phyloP scores from a whole-genome alignment of 805 yeast species.

The Tanozyma kutaoensis region DNA sequence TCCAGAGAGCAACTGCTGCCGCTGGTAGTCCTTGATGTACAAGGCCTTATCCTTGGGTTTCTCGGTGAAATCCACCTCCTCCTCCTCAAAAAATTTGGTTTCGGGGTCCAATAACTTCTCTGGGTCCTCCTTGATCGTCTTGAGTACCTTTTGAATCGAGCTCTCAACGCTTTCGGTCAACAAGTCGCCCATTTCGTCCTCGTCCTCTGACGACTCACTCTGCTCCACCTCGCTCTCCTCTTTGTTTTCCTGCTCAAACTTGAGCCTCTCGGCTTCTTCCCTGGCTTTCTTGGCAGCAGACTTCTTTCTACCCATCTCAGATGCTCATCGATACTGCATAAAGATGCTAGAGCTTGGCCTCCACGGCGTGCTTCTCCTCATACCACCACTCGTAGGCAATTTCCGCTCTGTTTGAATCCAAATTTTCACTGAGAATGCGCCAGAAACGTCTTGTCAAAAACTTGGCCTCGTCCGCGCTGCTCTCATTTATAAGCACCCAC shows the following conservation, averaged over 20 bases:
- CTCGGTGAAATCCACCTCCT: conserved; percentile 22
- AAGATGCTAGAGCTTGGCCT: too few species aligned
- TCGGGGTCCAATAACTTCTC: conserved; percentile 51
- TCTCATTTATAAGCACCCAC: conserved; percentile 18
- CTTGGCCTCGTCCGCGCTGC: conserved; percentile 21
- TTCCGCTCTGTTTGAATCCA: conserved; percentile 42
- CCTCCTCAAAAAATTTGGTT: conserved; percentile 61
- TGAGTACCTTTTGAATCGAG: conserved; percentile 61
- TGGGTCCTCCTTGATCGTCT: conserved; percentile 59
- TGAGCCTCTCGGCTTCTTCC: conserved; percentile 12
- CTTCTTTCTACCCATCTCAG: conserved; percentile 75
- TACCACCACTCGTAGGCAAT: conserved; percentile 57
- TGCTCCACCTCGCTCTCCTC: conserved; percentile 3
- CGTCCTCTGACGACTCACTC: conserved; percentile 41
- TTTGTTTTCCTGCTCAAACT: conserved; percentile 1
- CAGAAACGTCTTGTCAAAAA: conserved; percentile 32
- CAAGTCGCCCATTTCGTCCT: conserved; percentile 85
- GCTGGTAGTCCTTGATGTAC: conserved; percentile 84
- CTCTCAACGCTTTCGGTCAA: conserved; percentile 76
- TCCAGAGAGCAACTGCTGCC: conserved; percentile 68
- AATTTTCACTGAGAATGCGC: conserved; percentile 42
- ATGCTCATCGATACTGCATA: too few species aligned
- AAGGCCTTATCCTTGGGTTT: conserved; percentile 44
- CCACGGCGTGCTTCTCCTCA: conserved; percentile 9
- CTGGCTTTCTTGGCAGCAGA: conserved; percentile 66